A percentile compares a stretch with the other conserved stretches of the same genome.
Evolutionary conservation across 805 yeast genomes (phyloP).

Genomic region (Saccharomyces jurei): DNA sequence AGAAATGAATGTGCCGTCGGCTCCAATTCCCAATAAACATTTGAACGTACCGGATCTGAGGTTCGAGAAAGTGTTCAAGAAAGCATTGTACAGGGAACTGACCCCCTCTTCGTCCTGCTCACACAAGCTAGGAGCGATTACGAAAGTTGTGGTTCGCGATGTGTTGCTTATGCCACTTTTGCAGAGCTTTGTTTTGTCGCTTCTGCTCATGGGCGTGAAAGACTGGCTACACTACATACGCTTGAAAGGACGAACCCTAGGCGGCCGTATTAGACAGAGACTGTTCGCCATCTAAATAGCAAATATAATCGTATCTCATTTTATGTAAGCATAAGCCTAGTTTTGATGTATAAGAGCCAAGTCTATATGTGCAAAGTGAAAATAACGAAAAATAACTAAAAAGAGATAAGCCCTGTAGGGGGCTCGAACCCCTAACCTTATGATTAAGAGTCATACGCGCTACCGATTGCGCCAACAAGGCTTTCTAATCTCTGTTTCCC

Average conservation of each 20-base stretch:
- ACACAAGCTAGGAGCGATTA: conserved; percentile 24
- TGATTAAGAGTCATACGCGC: not conserved
- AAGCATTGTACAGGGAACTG: conserved; percentile 28
- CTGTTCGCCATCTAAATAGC: not conserved
- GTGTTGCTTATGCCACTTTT: conserved; percentile 46
- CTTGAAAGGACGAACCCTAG: not conserved
- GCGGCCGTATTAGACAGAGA: not conserved
- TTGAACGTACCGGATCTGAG: conserved; percentile 53
- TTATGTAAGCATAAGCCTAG: not conserved
- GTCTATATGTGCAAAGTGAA: not conserved
- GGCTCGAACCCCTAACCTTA: not conserved
- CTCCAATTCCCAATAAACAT: not conserved
- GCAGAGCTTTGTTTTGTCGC: conserved; percentile 38
- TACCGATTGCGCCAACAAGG: not conserved
- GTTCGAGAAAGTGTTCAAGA: conserved; percentile 53
- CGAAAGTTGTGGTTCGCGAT: conserved; percentile 43
- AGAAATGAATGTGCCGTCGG: not conserved
- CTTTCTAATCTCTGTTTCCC: not conserved
- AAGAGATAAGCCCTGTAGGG: not conserved
- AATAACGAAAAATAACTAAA: not conserved
- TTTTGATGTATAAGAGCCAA: not conserved
- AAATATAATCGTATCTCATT: not conserved
- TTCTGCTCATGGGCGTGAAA: not conserved
- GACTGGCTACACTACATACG: not conserved
- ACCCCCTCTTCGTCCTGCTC: not conserved